Evolutionary conservation across 495 filamentous ascomycete species (phyloP).

Genomic region (Penicillium subrubescens): DNA sequence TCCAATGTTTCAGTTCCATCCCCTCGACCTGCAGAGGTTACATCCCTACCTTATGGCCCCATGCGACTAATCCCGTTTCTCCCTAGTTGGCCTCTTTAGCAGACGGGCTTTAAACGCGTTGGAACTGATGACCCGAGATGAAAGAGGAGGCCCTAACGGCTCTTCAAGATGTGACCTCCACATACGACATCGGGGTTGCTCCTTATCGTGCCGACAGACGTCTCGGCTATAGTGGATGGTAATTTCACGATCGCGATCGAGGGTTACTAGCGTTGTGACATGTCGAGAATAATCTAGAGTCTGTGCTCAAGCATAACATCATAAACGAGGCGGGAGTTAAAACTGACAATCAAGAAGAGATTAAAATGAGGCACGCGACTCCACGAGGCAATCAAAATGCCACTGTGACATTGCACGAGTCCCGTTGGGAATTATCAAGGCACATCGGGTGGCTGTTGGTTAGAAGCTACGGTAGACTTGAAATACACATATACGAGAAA

Average conservation of each 20-base stretch:
- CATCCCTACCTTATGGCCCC: constrained; percentile 10
- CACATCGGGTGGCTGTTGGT: background rate
- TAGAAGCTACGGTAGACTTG: background rate
- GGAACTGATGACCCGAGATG: too few species aligned
- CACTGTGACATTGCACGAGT: constrained; percentile 8
- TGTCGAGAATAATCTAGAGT: background rate
- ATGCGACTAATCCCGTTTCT: constrained; percentile 3
- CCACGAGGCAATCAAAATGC: background rate
- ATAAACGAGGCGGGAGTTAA: background rate
- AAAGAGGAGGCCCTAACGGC: background rate
- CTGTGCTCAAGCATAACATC: background rate
- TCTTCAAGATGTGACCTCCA: constrained; percentile 21
- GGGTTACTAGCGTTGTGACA: background rate
- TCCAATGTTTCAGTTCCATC: constrained; percentile 18
- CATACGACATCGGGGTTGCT: constrained; percentile 13
- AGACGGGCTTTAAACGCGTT: background rate
- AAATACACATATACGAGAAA: background rate
- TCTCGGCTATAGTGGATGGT: background rate
- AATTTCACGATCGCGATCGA: background rate
- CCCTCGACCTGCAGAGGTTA: constrained; percentile 14
- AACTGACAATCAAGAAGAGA: background rate
- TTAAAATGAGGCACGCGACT: constrained; percentile 6
- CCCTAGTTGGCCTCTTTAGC: background rate
- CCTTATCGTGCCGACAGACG: background rate
- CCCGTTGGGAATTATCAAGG: background rate